These are phyloP conservation scores for Orychophragmus violaceus DNA, from an alignment of 345 rosid genomes.

Conservation along the genomic window DNA sequence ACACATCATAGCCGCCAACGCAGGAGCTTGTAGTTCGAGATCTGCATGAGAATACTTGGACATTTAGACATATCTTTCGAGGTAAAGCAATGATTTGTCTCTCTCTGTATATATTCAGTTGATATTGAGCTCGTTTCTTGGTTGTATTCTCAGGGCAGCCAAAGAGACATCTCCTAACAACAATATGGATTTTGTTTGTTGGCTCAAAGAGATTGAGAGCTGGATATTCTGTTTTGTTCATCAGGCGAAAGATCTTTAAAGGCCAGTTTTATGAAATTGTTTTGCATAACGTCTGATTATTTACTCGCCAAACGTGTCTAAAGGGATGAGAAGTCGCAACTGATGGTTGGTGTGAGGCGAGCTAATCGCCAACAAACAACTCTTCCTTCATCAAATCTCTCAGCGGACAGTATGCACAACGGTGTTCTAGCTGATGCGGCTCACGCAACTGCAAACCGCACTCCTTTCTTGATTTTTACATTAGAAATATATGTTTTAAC, in stretches of 20 bases:
- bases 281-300: background rate
- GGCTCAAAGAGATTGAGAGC: constrained; percentile 94
- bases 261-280: too few species aligned
- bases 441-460: constrained; percentile 79
- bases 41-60: constrained; percentile 88
- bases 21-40: constrained; percentile 96
- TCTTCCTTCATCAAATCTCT: constrained; percentile 81
- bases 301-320: background rate
- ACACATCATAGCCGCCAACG: constrained; percentile 82
- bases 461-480: constrained; percentile 82
- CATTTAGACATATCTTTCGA: constrained; percentile 91
- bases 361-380: constrained; percentile 89
- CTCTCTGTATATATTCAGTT: background rate
- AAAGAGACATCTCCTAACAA: constrained; percentile 90
- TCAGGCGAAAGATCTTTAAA: constrained; percentile 44
- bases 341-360: too few species aligned
- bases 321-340: constrained; percentile 94
- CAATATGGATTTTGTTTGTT: constrained; percentile 97
- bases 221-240: constrained; percentile 91
- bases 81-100: constrained; percentile 29
- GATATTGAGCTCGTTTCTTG: background rate
- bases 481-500: too few species aligned
- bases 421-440: constrained; percentile 99
- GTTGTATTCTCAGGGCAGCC: constrained; percentile 72
- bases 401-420: constrained; percentile 97